Base-by-base conservation (phyloP, 2,329 filamentous ascomycete genomes). In the Fusarium armeniacum region DNA sequence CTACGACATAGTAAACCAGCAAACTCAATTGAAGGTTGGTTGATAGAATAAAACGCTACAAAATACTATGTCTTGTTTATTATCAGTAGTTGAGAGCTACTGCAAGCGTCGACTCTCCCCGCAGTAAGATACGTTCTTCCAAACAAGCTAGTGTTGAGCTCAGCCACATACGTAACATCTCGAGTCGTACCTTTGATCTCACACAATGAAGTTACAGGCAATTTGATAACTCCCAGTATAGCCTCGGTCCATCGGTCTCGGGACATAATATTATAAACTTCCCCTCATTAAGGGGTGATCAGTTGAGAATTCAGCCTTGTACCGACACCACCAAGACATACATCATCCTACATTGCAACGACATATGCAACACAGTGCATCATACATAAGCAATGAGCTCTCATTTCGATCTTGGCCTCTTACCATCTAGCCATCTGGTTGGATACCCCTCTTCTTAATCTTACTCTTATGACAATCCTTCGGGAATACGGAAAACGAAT, bases 391-490 rank as follows among this genome's bases (percentile, higher is more conserved):
- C 12, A 32, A 20, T 26, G 5, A 18, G 8, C 13, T 30, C 24
- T 41, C 22, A 9, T 41, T 11, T 55, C 7, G 24, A 24, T 15
- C 41, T 61, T 56, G 51, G 58, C 13, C 38, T n/a, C 44, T 46
- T 6, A 18, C 47, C 47, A 16, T 49, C 55, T n/a, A 26, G 24
- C 24, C 24, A 26, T 26, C 24, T 50, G 30, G 32, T 52, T 52
- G 24, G n/a, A 32, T 53, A 55, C 67, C 67, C 63, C 67, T 68
- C 63, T 40, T 32, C 5, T 30, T 8, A 40, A 44, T 57, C 32
- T 33, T 40, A 70, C 49, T n/a, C 49, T 22, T 30, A 41, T 36
- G 41, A 12, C 30, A 35, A 30, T 8, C 35, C 36, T 35, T 33
- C 45, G 65, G 51, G 20, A 56, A 59, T 47, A 65, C 54, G 45